Evolutionary conservation across 2,329 filamentous ascomycete species (phyloP).

Genomic region (Colletotrichum australisinense): DNA sequence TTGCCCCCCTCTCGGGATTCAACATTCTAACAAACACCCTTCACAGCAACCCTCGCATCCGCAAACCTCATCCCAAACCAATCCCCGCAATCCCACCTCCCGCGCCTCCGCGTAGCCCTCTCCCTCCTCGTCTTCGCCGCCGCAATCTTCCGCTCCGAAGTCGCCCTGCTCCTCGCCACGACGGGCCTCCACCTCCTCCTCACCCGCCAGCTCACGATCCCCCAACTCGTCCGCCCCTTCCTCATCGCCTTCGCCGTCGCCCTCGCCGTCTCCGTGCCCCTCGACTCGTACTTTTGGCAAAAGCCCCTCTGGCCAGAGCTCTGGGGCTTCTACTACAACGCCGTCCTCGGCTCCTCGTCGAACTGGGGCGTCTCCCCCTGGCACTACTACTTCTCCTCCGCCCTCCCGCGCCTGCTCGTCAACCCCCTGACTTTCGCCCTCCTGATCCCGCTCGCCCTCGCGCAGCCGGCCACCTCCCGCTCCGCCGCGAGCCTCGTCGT

Average conservation of each 20-base stretch:
- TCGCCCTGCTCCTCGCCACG: slow-evolving; percentile 82
- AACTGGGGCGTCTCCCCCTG: slow-evolving; percentile 90
- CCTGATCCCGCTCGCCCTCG: slow-evolving; percentile 66
- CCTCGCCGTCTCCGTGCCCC: slow-evolving; percentile 74
- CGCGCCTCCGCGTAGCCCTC: slow-evolving; percentile 72
- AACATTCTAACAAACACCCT: neutral
- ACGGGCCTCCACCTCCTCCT: slow-evolving; percentile 74
- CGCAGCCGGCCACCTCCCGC: slow-evolving; percentile 56
- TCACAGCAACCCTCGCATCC: slow-evolving; percentile 73
- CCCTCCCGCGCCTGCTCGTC: slow-evolving; percentile 83
- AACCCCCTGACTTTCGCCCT: slow-evolving; percentile 76
- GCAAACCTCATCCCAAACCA: slow-evolving; percentile 55
- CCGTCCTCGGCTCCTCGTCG: slow-evolving; percentile 82
- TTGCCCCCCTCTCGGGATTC: neutral
- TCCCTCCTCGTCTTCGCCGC: slow-evolving; percentile 83
- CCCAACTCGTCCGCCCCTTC: slow-evolving; percentile 74
- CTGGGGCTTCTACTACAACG: slow-evolving; percentile 91
- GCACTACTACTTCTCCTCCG: slow-evolving; percentile 86
- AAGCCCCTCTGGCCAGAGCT: slow-evolving; percentile 89
- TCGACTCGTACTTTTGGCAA: slow-evolving; percentile 97
- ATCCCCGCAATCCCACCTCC: slow-evolving; percentile 41
- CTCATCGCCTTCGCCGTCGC: slow-evolving; percentile 73
- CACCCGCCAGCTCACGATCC: slow-evolving; percentile 61
- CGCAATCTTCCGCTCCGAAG: slow-evolving; percentile 88
- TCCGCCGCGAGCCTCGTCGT: slow-evolving; percentile 64